Evolutionary conservation across 257 asterid genomes (phyloP), one percentile per base, ranked within the genome.

Genomic region (Lycium ferocissimum): DNA sequence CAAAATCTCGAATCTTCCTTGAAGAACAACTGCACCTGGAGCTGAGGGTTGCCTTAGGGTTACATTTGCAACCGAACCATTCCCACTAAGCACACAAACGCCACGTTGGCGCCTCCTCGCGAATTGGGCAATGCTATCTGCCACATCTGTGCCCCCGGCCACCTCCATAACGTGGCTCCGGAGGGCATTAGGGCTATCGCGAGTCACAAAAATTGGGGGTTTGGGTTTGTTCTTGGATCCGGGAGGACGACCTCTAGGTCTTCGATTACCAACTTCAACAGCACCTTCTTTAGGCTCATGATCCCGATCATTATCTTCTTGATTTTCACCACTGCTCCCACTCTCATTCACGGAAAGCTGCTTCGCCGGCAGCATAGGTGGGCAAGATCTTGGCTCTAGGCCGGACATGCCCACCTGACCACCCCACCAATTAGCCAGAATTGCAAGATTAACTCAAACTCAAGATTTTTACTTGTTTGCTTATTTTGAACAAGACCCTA

Each of bases 121-220:
- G 65, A 91, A 92, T 37, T 89, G 91, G 9, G 97, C 95, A 20
- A 93, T 92, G 81, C 92, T 84, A 57, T 92, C 93, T 0, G 93
- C 94, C 4, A 93, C 93, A 82, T 93, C 95, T 26, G 89, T 38
- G 82, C 97, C 97, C 6, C 90, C 84, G 7, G 94, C 82, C 7
- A 93, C 87, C 63, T 93, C 97, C 92, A 93, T 88, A 56, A 93
- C 92, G 76, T 93, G 97, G 88, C 97, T 93, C 26, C 91, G 88
- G 33, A 92, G 89, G 1, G 93, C 87, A 85, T 93, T 92, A 18
- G 97, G 97, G 88, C 91, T 91, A 69, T 93, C 97, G 7, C 95
- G 88, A 15, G 95, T 92, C 2, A 93, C 91, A 63, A 93, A 90
- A 5, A 93, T 88, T 6, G 97, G 97, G 0, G 95, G 95, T 20